phyloP scores from a whole-genome alignment of 257 asterid genomes.

The Solanum corneliomulleri region DNA sequence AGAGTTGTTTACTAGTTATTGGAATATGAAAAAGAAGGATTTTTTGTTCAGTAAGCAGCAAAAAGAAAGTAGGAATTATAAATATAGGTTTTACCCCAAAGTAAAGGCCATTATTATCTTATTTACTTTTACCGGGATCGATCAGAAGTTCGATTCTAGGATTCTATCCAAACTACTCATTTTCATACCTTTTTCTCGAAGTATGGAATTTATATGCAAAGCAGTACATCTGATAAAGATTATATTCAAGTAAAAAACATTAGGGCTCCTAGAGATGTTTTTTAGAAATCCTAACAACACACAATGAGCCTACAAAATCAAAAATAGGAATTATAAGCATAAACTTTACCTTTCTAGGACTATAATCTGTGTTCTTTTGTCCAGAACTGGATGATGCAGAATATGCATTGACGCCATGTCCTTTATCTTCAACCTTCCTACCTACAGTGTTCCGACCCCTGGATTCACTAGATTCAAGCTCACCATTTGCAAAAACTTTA shows the following conservation, averaged over 20 bases:
- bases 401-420: conserved; percentile 34
- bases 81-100: background rate
- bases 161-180: background rate
- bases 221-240: background rate
- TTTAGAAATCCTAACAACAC: background rate
- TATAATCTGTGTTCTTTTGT: conserved; percentile 40
- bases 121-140: background rate
- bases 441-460: conserved; percentile 21
- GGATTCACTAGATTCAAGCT: conserved; percentile 34
- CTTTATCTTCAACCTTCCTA: conserved; percentile 39
- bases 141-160: background rate
- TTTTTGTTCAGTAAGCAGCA: background rate
- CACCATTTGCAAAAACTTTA: conserved; percentile 39
- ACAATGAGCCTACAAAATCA: background rate
- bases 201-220: background rate
- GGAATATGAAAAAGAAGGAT: background rate
- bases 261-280: background rate
- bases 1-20: background rate
- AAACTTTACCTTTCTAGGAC: conserved; percentile 50
- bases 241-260: background rate
- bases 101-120: background rate
- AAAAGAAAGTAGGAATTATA: background rate
- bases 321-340: background rate
- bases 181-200: background rate
- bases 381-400: conserved; percentile 39